phyloP scores from a whole-genome alignment of 2,329 filamentous ascomycete species.

The Diaporthe ampelina region DNA sequence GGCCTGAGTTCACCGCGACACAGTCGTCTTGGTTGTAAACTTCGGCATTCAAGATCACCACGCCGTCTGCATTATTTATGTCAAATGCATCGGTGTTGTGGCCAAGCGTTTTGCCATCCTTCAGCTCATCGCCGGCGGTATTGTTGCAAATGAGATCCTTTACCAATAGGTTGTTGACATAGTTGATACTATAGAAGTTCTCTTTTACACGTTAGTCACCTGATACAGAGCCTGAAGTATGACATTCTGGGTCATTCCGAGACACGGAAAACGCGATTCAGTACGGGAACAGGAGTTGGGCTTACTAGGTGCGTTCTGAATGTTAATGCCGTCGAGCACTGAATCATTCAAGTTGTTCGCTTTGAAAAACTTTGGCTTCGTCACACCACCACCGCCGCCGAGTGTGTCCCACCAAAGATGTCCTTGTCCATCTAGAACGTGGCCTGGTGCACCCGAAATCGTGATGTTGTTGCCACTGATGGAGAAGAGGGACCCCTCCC shows the following conservation, averaged over 20 bases:
- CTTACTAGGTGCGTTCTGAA: conserved; percentile 64
- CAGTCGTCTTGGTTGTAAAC: conserved; percentile 73
- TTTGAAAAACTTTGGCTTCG: conserved; percentile 75
- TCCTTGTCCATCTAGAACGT: conserved; percentile 69
- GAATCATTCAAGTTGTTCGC: conserved; percentile 66
- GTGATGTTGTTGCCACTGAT: conserved; percentile 70
- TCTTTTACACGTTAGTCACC: conserved; percentile 43
- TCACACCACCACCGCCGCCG: conserved; percentile 71
- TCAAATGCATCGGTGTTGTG: conserved; percentile 71
- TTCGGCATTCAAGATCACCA: conserved; percentile 64
- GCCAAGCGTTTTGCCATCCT: conserved; percentile 52
- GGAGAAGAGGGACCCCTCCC: conserved; percentile 74
- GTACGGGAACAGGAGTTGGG: too few relatives aligned
- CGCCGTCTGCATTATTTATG: conserved; percentile 59
- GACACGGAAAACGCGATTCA: too few relatives aligned
- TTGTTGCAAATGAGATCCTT: conserved; percentile 69
- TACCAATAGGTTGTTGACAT: conserved; percentile 59
- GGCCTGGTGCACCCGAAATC: conserved; percentile 65
- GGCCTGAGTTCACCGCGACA: conserved; percentile 69
- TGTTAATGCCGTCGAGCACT: conserved; percentile 62
- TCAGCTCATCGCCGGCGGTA: conserved; percentile 58
- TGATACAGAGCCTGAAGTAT: too few relatives aligned
- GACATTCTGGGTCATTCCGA: too few relatives aligned
- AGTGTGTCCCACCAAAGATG: conserved; percentile 69
- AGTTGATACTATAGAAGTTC: conserved; percentile 64